Percentiles rank a stretch among this genome's conserved stretches.
These are phyloP conservation scores for Starmerella stigmatis DNA, from an alignment of 805 yeast species.

Conservation along the genomic window DNA sequence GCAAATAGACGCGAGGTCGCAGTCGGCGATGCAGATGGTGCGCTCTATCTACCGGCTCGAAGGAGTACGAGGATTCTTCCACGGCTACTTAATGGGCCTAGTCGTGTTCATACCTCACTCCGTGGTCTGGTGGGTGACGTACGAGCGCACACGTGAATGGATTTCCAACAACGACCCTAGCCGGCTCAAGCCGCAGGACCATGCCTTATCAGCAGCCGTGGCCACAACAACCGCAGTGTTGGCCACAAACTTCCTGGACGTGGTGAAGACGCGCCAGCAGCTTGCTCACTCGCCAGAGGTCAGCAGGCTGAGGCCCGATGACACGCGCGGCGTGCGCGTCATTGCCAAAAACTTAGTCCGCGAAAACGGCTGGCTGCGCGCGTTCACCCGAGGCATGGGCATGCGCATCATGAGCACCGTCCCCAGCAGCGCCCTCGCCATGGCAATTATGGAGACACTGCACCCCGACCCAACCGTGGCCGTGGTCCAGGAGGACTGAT, in stretches of 20 bases:
- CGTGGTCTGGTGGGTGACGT: constrained; percentile 35
- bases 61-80: constrained; percentile 67
- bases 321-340: constrained; percentile 27
- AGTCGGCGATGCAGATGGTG: constrained; percentile 21
- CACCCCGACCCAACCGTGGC: constrained; percentile 31
- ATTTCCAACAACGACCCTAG: constrained; percentile 7
- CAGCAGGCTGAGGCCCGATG: constrained; percentile 32
- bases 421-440: constrained; percentile 35
- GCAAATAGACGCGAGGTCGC: constrained; percentile 29
- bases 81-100: constrained; percentile 51
- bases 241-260: constrained; percentile 34
- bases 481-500: constrained; percentile 21
- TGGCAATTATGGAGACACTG: constrained; percentile 34
- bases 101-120: constrained; percentile 37
- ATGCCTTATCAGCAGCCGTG: constrained; percentile 30
- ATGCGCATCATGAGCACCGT: constrained; percentile 32
- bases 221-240: constrained; percentile 33
- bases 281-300: constrained; percentile 35
- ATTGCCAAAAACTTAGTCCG: constrained; percentile 32
- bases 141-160: constrained; percentile 25
- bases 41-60: constrained; percentile 42
- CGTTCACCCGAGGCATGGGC: constrained; percentile 32
- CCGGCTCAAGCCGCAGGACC: constrained; percentile 23
- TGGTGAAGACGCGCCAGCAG: constrained; percentile 39
- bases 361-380: constrained; percentile 32